Conservation (phyloP, 345 rosid species). For the Clarkia xantiana region DNA sequence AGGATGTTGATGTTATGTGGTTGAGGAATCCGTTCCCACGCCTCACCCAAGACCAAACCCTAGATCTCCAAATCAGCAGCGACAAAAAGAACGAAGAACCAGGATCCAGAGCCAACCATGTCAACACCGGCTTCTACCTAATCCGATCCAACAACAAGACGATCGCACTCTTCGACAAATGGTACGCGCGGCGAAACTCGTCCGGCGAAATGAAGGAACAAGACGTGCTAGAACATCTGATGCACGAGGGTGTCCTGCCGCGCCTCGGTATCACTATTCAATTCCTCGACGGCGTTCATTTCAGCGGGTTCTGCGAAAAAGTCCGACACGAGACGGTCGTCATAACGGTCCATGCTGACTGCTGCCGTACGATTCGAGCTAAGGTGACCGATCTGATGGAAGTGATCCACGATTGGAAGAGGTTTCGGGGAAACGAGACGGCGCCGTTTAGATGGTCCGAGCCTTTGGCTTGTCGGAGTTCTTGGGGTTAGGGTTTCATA, state of each 20-base stretch:
- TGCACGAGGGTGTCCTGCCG: conserved; percentile 19
- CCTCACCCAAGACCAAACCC: conserved; percentile 5
- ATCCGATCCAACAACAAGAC: conserved; percentile 53
- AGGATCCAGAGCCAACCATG: conserved; percentile 13
- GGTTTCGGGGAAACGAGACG: conserved; percentile 10
- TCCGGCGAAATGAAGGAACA: conserved; percentile 52
- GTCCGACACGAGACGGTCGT: conserved; percentile 33
- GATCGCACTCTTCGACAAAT: conserved; percentile 32
- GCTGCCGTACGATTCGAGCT: conserved; percentile 54
- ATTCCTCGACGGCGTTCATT: conserved; percentile 32
- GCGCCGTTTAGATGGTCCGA: conserved; percentile 5
- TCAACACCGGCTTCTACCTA: conserved; percentile 66
- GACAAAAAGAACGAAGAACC: conserved; percentile 16
- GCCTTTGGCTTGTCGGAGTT: not conserved
- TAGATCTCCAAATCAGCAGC: conserved; percentile 24
- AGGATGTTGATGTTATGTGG: conserved; percentile 32
- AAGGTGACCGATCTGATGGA: conserved; percentile 40
- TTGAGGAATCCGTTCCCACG: conserved; percentile 23
- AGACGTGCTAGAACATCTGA: conserved; percentile 39
- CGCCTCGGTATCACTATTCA: conserved; percentile 22
- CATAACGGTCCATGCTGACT: conserved; percentile 61
- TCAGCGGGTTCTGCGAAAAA: conserved; percentile 74
- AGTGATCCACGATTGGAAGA: conserved; percentile 54
- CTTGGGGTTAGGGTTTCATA: not conserved
- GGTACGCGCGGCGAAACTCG: conserved; percentile 40